Evolutionary conservation across 257 asterid genomes (phyloP).

Genomic region (Fraxinus pennsylvanica): DNA sequence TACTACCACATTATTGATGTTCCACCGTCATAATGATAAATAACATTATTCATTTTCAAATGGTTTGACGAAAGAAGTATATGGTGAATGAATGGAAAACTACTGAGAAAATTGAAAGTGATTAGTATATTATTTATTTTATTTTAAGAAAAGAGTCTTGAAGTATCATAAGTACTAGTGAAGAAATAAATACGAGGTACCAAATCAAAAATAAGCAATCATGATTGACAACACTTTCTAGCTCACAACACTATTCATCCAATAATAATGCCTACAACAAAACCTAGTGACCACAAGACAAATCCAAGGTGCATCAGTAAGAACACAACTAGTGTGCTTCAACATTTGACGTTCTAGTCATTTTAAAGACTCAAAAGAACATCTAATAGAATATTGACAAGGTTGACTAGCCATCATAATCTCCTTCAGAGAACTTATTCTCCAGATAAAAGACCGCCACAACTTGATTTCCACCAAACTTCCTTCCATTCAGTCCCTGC

Average conservation of each 20-base stretch:
- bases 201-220: neutral
- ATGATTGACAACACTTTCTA: neutral
- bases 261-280: slow-evolving; percentile 5
- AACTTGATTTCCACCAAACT: slow-evolving; percentile 67
- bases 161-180: too few species aligned
- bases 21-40: too few species aligned
- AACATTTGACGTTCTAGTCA: neutral
- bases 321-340: neutral
- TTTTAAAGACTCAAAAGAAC: neutral
- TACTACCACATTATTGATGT: too few species aligned
- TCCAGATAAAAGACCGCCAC: slow-evolving; percentile 67
- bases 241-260: neutral
- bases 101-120: too few species aligned
- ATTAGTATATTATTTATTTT: too few species aligned
- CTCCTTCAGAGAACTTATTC: slow-evolving; percentile 57
- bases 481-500: slow-evolving; percentile 64
- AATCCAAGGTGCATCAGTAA: neutral
- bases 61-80: too few species aligned
- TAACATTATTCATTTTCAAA: too few species aligned
- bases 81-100: too few species aligned
- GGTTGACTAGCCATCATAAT: slow-evolving; percentile 45
- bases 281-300: slow-evolving; percentile 4
- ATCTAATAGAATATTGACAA: neutral
- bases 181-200: too few species aligned
- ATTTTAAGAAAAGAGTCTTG: too few species aligned